Percentiles rank a stretch among this genome's conserved stretches.
These are phyloP conservation scores for Annulohypoxylon truncatum DNA, from an alignment of 2,329 filamentous ascomycete genomes.

Conservation along the genomic window DNA sequence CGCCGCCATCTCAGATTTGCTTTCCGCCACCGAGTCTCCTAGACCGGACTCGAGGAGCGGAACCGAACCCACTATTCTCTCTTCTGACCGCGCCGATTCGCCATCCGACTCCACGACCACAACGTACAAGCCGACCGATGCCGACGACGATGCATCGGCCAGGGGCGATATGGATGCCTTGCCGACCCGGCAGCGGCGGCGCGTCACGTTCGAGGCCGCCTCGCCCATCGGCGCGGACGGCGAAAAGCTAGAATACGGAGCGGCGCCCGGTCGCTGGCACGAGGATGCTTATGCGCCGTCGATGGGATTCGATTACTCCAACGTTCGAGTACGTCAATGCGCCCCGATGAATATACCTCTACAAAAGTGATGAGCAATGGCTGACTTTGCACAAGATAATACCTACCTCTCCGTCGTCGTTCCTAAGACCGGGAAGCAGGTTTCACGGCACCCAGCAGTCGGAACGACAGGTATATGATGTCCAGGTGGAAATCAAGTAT, in stretches of 20 bases:
- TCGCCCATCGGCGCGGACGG: conserved; percentile 35
- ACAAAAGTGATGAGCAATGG: background rate
- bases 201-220: conserved; percentile 34
- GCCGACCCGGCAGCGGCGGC: conserved; percentile 10
- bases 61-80: conserved; percentile 31
- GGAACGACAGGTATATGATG: conserved; percentile 91
- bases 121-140: conserved; percentile 43
- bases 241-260: conserved; percentile 41
- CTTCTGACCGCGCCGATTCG: conserved; percentile 37
- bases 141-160: conserved; percentile 34
- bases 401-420: conserved; percentile 85
- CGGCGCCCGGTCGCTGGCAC: conserved; percentile 24
- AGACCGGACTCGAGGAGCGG: conserved; percentile 42
- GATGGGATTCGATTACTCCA: conserved; percentile 66
- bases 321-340: conserved; percentile 61
- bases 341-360: background rate
- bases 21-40: conserved; percentile 46
- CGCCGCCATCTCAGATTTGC: conserved; percentile 39
- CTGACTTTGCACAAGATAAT: conserved; percentile 65
- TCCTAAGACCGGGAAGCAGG: conserved; percentile 85
- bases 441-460: conserved; percentile 94
- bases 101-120: conserved; percentile 30
- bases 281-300: conserved; percentile 51
- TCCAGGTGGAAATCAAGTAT: conserved; percentile 96
- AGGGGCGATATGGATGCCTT: conserved; percentile 26